Evolutionary conservation across 306 rosid genomes (phyloP).

Genomic region (Senna tora): DNA sequence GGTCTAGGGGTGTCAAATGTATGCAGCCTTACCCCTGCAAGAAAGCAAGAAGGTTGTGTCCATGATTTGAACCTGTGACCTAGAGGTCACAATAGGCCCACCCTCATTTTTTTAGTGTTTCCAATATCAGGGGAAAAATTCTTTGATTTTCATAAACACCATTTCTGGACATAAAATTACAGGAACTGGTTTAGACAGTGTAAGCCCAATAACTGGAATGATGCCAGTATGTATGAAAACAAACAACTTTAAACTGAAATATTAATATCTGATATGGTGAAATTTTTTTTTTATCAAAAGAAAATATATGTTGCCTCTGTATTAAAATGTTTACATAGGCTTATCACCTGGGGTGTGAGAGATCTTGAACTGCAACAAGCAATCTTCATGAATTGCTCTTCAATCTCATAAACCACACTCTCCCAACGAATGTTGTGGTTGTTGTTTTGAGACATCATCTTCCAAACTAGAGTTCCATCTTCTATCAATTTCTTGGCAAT

Average conservation of each 20-base stretch:
- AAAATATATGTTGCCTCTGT: slow-evolving; percentile 8
- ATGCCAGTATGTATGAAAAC: background rate
- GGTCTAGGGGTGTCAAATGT: too few relatives aligned
- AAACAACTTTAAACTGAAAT: background rate
- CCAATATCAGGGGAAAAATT: background rate
- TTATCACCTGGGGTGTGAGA: slow-evolving; percentile 75
- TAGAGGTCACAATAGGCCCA: too few relatives aligned
- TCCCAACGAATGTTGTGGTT: slow-evolving; percentile 70
- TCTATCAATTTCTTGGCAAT: slow-evolving; percentile 70
- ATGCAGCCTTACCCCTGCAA: too few relatives aligned
- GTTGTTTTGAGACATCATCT: slow-evolving; percentile 67
- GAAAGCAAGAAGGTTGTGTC: too few relatives aligned
- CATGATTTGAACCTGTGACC: too few relatives aligned
- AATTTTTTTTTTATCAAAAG: slow-evolving; percentile 1
- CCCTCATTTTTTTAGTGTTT: background rate
- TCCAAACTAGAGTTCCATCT: slow-evolving; percentile 88
- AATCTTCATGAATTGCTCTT: slow-evolving; percentile 78
- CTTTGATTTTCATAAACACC: background rate
- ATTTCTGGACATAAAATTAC: slow-evolving; percentile 6
- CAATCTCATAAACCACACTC: slow-evolving; percentile 65
- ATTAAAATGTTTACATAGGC: background rate
- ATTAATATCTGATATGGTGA: slow-evolving; percentile 3
- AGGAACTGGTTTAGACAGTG: background rate
- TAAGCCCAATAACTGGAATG: background rate
- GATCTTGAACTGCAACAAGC: slow-evolving; percentile 74